phyloP scores from a whole-genome alignment of 2,329 filamentous ascomycete species.

The Neobulgaria alba region DNA sequence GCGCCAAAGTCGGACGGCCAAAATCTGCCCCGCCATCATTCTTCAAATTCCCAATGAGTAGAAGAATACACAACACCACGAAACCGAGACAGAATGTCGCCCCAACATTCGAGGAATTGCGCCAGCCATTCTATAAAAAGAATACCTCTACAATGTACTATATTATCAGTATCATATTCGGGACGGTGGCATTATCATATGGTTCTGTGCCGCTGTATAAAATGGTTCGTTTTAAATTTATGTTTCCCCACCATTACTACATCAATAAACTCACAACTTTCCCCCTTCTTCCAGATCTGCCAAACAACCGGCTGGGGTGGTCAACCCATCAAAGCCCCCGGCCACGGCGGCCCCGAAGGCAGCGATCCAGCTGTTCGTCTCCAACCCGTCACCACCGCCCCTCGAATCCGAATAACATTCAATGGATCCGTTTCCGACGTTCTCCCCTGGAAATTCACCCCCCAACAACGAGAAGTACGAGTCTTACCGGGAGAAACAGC shows the following conservation, averaged over 20 bases:
- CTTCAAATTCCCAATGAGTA: slow-evolving; percentile 21
- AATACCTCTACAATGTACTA: slow-evolving; percentile 68
- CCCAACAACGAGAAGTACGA: slow-evolving; percentile 92
- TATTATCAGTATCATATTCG: slow-evolving; percentile 66
- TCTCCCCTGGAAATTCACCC: slow-evolving; percentile 93
- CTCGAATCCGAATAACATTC: slow-evolving; percentile 90
- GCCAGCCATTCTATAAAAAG: slow-evolving; percentile 54
- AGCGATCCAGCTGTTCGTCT: slow-evolving; percentile 67
- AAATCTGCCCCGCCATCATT: slow-evolving; percentile 11
- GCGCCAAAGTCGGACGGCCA: slow-evolving; percentile 15
- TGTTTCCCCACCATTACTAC: slow-evolving; percentile 1
- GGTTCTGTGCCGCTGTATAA: slow-evolving; percentile 82
- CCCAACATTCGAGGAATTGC: slow-evolving; percentile 56
- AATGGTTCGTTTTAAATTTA: slow-evolving; percentile 48
- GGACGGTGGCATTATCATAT: slow-evolving; percentile 72
- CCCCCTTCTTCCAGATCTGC: slow-evolving; percentile 52
- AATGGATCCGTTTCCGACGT: slow-evolving; percentile 92
- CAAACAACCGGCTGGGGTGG: slow-evolving; percentile 86
- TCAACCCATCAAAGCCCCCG: slow-evolving; percentile 76
- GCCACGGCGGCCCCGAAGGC: slow-evolving; percentile 43
- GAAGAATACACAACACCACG: slow-evolving; percentile 21
- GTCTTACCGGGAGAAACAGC: slow-evolving; percentile 95
- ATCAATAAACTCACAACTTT: neutral
- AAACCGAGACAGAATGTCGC: slow-evolving; percentile 26
- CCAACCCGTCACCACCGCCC: slow-evolving; percentile 68